A percentile compares a stretch with the other conserved stretches of the same genome.
Conservation (phyloP, 202 grass and related monocot species). For the Setaria viridis region DNA sequence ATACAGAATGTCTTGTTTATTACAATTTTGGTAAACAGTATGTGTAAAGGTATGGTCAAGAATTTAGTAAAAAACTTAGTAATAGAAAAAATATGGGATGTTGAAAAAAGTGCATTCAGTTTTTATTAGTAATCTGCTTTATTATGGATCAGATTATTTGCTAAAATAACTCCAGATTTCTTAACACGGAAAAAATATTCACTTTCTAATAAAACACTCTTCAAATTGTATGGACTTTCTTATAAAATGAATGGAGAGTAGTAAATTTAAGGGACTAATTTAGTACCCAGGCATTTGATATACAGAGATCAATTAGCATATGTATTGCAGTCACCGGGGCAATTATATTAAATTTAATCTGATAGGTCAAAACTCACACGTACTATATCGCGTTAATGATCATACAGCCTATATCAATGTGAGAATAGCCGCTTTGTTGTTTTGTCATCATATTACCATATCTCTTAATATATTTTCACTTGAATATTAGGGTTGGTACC, state of each 20-base stretch:
- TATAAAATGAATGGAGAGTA: not conserved
- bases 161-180: no score
- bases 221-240: not conserved
- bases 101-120: not conserved
- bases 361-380: not conserved
- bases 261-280: not conserved
- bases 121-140: no score
- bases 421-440: not conserved
- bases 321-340: not conserved
- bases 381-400: not conserved
- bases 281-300: not conserved
- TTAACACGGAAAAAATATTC: not conserved
- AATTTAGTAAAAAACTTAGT: not conserved
- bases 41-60: not conserved
- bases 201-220: not conserved
- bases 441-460: not conserved
- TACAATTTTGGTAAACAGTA: not conserved
- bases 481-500: slow-evolving; percentile 58
- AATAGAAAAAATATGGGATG: not conserved
- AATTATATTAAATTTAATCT: not conserved
- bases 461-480: not conserved
- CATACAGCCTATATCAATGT: not conserved
- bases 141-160: no score
- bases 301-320: no score
- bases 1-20: not conserved